Percentiles rank a stretch among this genome's conserved stretches.
These are phyloP conservation scores for Coniochaeta prunicola DNA, from an alignment of 2,329 filamentous ascomycete species.

Conservation along the genomic window DNA sequence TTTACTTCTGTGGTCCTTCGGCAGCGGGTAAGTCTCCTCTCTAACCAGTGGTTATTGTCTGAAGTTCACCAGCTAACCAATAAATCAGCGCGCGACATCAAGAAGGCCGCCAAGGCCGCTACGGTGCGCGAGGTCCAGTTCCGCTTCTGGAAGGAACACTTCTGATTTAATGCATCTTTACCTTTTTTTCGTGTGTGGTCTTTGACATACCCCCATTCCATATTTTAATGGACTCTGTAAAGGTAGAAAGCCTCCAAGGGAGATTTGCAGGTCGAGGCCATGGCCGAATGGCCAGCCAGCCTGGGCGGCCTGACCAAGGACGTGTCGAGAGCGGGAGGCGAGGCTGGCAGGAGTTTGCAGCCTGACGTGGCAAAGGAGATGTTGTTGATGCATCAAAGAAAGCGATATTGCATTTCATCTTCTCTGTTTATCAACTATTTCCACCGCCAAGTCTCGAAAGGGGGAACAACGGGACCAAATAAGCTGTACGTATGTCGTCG, in stretches of 20 bases:
- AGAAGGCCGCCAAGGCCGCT: slow-evolving; percentile 67
- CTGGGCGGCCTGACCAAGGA: not conserved
- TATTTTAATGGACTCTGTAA: not conserved
- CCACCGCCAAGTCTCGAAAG: not conserved
- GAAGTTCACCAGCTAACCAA: slow-evolving; percentile 23
- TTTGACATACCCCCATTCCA: not conserved
- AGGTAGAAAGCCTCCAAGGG: not conserved
- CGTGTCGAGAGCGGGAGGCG: not conserved
- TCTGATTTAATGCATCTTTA: slow-evolving; percentile 32
- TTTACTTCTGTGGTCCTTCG: slow-evolving; percentile 95
- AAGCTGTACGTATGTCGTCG: not conserved
- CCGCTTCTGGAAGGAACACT: slow-evolving; percentile 98
- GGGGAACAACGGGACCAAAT: not conserved
- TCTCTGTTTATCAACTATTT: not conserved
- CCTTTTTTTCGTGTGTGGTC: not conserved
- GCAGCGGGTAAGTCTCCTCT: slow-evolving; percentile 43
- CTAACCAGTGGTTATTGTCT: not conserved
- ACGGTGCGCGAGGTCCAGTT: slow-evolving; percentile 78
- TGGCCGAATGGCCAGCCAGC: not conserved
- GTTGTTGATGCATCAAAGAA: not conserved
- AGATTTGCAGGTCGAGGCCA: not conserved
- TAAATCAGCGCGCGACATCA: slow-evolving; percentile 70
- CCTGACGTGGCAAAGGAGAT: not conserved
- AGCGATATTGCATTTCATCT: not conserved
- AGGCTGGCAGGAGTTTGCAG: not conserved